These are phyloP conservation scores for Botryotinia narcissicola DNA, from an alignment of 2,329 filamentous ascomycete genomes.

Conservation along the genomic window DNA sequence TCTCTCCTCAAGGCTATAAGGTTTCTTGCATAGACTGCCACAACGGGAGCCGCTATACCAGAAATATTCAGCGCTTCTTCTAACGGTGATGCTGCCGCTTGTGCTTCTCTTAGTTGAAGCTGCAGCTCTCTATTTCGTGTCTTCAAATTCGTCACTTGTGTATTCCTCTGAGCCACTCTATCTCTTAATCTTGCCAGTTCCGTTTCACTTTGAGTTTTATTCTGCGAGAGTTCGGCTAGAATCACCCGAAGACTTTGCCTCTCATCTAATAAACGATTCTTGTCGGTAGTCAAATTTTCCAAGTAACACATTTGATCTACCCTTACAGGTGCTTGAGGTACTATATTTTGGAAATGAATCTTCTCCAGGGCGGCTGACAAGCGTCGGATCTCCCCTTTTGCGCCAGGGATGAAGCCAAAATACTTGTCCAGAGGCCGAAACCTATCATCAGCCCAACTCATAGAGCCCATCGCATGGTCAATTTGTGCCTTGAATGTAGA, in stretches of 20 bases:
- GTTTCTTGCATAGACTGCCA: not conserved
- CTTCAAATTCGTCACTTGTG: not conserved
- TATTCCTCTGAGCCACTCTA: not conserved
- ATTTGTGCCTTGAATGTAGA: slow-evolving; percentile 6
- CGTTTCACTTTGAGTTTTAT: not conserved
- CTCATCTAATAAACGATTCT: not conserved
- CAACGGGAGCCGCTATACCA: not conserved
- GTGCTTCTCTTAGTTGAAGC: not conserved
- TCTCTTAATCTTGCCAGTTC: not conserved
- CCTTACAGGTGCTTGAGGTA: not conserved
- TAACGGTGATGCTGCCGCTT: not conserved
- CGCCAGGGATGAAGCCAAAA: not conserved
- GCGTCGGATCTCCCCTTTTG: not conserved
- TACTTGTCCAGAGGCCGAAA: slow-evolving; percentile 5
- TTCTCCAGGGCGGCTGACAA: not conserved
- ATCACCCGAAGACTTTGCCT: not conserved
- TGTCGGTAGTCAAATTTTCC: not conserved
- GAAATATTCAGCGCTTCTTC: not conserved
- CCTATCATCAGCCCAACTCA: slow-evolving; percentile 4
- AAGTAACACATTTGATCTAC: not conserved
- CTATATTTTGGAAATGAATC: not conserved
- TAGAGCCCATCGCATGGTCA: not conserved
- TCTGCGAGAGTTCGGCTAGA: not conserved
- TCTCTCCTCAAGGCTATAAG: not conserved
- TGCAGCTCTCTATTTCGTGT: not conserved